These are phyloP conservation scores for Alternaria dauci DNA, from an alignment of 2,329 filamentous ascomycete genomes.

Conservation along the genomic window DNA sequence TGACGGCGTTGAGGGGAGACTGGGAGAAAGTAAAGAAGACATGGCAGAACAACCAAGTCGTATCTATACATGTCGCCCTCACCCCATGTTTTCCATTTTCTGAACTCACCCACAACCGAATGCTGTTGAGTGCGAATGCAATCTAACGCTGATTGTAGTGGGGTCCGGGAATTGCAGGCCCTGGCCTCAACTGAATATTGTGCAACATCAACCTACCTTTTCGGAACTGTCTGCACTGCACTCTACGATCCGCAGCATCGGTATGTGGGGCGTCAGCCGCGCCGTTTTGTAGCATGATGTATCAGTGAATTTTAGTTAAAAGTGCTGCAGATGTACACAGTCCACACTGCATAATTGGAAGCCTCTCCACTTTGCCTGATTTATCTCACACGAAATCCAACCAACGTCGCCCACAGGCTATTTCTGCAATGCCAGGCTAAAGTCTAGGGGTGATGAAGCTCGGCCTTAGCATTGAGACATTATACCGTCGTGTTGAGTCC, in stretches of 20 bases:
- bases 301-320: background rate
- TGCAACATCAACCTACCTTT: background rate
- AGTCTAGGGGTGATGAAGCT: background rate
- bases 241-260: background rate
- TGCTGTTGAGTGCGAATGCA: background rate
- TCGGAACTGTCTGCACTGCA: background rate
- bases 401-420: background rate
- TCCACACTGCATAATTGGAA: background rate
- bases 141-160: background rate
- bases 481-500: background rate
- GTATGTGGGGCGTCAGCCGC: background rate
- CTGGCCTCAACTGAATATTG: background rate
- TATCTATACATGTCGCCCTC: background rate
- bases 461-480: background rate
- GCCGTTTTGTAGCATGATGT: background rate
- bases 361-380: background rate
- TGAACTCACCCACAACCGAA: background rate
- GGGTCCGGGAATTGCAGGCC: background rate
- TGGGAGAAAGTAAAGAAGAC: background rate
- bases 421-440: background rate
- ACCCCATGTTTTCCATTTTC: background rate
- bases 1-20: background rate
- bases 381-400: background rate
- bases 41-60: rapidly evolving
- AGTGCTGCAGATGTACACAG: background rate